Evolutionary conservation across 176 grass and related monocot genomes (phyloP), one percentile per base, ranked within the genome.

Genomic region (Leersia perrieri): DNA sequence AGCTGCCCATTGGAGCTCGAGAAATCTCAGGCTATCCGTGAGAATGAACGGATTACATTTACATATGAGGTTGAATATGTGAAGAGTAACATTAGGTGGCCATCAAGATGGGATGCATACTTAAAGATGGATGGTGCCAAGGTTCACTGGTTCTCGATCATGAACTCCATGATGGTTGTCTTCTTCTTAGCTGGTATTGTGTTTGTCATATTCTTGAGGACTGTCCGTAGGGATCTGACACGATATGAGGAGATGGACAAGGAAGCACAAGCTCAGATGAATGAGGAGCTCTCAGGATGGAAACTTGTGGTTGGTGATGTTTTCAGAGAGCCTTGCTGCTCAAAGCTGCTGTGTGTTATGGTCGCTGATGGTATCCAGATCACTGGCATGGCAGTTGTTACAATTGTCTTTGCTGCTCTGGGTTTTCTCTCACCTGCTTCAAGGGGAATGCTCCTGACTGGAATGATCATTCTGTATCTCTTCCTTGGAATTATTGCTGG

Each of bases 111-210:
- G 92, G 92, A 94, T 26, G 89, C 87, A 3, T 94, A 92, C 77
- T 74, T 94, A 35, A 90, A 85, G 76, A 92, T 92, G 89, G 92
- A 92, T 38, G 92, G 92, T 30, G 92, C 80, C 5, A 94, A 94
- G 79, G 89, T 94, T 7, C 92, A 94, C 69, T 94, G 92, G 92
- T 94, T 92, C 80, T 94, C 92, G 0, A 94, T 94, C 51, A 92
- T 94, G 89, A 94, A 94, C 84, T 94, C 92, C 1, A 88, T 94
- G 87, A 94, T 92, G 87, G 92, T 94, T 3, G 80, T 94, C 42
- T 90, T 94, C 82, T 94, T 94, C 92, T 80, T 94, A 51, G 92
- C 92, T 4, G 92, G 92, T 47, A 92, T 94, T 63, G 92, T 94
- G 72, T 92, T 94, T 9, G 83, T 94, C 83, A 92, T 94, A 79